Evolutionary conservation across 208 protist genomes (phyloP).

Genomic region (Crithidia sp.): DNA sequence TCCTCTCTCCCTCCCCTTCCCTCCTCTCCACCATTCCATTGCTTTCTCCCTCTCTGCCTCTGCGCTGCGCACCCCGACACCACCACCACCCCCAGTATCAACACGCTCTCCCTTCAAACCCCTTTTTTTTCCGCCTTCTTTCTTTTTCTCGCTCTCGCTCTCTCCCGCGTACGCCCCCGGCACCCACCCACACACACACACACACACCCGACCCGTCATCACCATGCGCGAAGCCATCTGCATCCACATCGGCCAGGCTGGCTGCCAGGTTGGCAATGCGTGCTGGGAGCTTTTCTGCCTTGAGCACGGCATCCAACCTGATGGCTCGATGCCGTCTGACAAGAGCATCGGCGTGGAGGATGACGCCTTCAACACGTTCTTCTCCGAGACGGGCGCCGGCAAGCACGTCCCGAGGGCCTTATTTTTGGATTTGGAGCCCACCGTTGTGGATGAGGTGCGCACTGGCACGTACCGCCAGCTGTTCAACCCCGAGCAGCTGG

Average conservation of each 20-base stretch:
- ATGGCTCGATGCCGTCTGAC: conserved; percentile 90
- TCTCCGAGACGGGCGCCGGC: conserved; percentile 92
- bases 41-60: too few species aligned
- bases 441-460: conserved; percentile 97
- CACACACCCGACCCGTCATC: not conserved
- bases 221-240: conserved; percentile 94
- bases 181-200: not conserved
- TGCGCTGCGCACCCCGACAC: too few species aligned
- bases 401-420: conserved; percentile 96
- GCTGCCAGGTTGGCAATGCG: conserved; percentile 97
- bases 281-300: conserved; percentile 96
- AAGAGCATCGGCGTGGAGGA: conserved; percentile 87
- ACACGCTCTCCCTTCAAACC: too few species aligned
- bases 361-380: conserved; percentile 97
- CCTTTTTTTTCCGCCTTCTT: not conserved
- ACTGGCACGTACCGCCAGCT: conserved; percentile 95
- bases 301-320: conserved; percentile 92
- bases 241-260: conserved; percentile 97
- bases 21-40: too few species aligned
- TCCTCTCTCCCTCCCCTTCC: too few species aligned
- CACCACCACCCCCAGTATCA: too few species aligned
- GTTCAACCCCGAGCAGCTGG: conserved; percentile 98
- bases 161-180: not conserved
- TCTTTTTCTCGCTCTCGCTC: not conserved
- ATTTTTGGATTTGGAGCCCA: conserved; percentile 98